These are phyloP conservation scores for Colletotrichum sp. DNA, from an alignment of 2,329 filamentous ascomycete genomes.

Conservation along the genomic window DNA sequence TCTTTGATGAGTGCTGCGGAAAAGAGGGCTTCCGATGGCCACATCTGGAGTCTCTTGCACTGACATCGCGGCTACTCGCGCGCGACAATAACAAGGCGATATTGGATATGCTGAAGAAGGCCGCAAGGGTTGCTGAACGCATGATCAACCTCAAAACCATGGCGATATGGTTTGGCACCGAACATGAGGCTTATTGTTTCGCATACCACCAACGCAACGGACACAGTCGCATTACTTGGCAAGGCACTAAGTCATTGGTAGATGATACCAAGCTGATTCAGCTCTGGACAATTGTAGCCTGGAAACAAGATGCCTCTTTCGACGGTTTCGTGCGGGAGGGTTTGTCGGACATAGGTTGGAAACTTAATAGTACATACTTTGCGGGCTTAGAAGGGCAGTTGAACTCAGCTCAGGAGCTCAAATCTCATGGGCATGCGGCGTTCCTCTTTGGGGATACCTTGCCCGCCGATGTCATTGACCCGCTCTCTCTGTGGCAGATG, in stretches of 20 bases:
- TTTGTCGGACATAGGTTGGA: not conserved
- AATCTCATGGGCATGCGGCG: not conserved
- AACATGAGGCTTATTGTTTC: not conserved
- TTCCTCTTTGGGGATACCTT: not conserved
- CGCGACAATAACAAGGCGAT: fast-evolving
- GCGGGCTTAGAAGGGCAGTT: not conserved
- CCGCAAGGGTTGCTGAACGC: not conserved
- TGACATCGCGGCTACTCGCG: not conserved
- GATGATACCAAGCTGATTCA: not conserved
- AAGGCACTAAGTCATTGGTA: not conserved
- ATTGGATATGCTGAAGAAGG: not conserved
- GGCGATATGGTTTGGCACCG: not conserved
- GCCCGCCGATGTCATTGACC: not conserved
- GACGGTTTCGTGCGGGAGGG: not conserved
- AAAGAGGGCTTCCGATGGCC: not conserved
- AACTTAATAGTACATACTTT: not conserved
- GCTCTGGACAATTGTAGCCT: not conserved
- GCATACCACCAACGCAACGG: not conserved
- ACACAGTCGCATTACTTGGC: not conserved
- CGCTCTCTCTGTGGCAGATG: not conserved
- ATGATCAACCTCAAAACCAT: not conserved
- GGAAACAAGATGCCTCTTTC: not conserved
- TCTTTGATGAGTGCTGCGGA: not conserved
- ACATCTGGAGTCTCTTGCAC: not conserved
- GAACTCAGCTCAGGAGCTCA: not conserved